These are phyloP conservation scores for Crataegus laevigata DNA, from an alignment of 306 rosid genomes.

Conservation along the genomic window DNA sequence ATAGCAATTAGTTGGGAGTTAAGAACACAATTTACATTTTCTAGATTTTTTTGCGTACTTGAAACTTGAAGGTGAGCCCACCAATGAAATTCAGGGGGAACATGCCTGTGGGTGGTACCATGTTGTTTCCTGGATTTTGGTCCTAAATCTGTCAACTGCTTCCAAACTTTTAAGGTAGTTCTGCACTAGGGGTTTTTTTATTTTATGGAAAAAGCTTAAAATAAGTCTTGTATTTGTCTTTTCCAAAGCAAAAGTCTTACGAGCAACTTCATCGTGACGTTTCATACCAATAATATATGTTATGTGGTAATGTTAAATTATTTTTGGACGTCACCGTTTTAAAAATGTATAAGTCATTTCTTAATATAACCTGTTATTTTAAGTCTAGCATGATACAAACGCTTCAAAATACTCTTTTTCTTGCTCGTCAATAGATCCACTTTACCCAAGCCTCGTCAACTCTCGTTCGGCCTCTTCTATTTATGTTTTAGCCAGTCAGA, in stretches of 20 bases:
- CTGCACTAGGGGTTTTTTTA: not conserved
- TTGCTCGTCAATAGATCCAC: not conserved
- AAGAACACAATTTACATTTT: not conserved
- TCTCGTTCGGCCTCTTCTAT: too few species aligned
- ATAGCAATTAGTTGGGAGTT: not conserved
- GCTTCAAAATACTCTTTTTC: too few species aligned
- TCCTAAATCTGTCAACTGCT: not conserved
- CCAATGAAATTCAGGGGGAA: not conserved
- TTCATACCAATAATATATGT: too few species aligned
- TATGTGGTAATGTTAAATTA: too few species aligned
- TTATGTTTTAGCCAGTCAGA: too few species aligned
- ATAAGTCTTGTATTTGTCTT: not conserved
- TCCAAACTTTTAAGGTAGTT: not conserved
- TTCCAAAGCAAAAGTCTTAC: not conserved
- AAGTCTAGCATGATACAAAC: too few species aligned
- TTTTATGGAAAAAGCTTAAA: not conserved
- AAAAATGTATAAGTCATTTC: too few species aligned
- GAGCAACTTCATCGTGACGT: rapidly evolving
- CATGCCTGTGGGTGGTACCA: not conserved
- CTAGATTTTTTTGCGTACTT: not conserved
- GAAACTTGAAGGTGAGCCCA: not conserved
- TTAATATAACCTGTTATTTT: too few species aligned
- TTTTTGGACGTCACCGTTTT: rapidly evolving
- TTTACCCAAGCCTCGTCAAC: not conserved
- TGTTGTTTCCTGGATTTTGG: not conserved